Conservation (phyloP, 1,139 yeast genomes). For the Zygosaccharomyces pseudobailii region DNA sequence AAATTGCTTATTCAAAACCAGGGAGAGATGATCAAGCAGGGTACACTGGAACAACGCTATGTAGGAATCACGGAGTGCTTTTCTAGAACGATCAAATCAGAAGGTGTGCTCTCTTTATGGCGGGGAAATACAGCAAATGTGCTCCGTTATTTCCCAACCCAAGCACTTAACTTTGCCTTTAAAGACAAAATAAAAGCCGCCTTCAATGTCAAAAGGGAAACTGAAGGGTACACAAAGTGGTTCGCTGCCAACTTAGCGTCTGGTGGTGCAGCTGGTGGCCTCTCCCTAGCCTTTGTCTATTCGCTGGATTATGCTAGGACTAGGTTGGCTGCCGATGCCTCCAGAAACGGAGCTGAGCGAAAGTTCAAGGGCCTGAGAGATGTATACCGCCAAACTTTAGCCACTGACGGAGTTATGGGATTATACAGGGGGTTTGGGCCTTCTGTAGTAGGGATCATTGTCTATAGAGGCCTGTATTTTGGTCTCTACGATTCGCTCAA, state of each 20-base stretch:
- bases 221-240: conserved; percentile 59
- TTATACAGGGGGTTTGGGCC: conserved; percentile 83
- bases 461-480: conserved; percentile 80
- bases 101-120: conserved; percentile 71
- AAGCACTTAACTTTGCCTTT: conserved; percentile 81
- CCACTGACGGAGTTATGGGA: conserved; percentile 75
- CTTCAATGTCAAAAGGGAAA: conserved; percentile 67
- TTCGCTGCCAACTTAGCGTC: conserved; percentile 78
- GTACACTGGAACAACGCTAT: conserved; percentile 63
- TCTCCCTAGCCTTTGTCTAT: conserved; percentile 70
- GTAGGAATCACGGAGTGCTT: conserved; percentile 68
- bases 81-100: conserved; percentile 67
- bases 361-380: conserved; percentile 75
- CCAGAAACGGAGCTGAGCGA: conserved; percentile 64
- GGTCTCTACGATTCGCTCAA: conserved; percentile 76
- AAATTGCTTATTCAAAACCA: conserved; percentile 77
- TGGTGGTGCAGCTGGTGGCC: conserved; percentile 82
- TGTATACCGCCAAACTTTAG: conserved; percentile 72
- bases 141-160: conserved; percentile 81
- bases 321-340: conserved; percentile 79
- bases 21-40: conserved; percentile 80
- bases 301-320: conserved; percentile 81
- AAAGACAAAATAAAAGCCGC: conserved; percentile 75
- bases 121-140: conserved; percentile 85
- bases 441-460: conserved; percentile 74